These are phyloP conservation scores for Magnaporthiopsis poae DNA, from an alignment of 2,329 filamentous ascomycete genomes.

Conservation along the genomic window DNA sequence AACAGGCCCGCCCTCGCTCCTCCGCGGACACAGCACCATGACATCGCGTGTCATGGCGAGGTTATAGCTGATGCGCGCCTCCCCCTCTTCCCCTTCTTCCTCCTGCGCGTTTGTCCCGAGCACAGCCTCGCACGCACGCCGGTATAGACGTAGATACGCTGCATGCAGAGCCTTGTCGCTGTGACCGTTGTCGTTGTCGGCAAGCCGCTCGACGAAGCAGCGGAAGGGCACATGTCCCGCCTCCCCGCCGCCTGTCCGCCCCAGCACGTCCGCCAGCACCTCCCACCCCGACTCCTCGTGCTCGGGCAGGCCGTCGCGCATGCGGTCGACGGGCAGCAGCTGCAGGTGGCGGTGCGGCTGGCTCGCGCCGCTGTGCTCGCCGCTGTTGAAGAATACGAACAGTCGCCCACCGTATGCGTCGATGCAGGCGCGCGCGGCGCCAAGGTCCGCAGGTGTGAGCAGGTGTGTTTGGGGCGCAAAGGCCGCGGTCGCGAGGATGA, in stretches of 20 bases:
- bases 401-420: constrained; percentile 40
- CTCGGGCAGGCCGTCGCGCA: constrained; percentile 42
- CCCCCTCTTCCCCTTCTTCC: constrained; percentile 21
- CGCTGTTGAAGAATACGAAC: constrained; percentile 63
- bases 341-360: constrained; percentile 65
- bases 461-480: constrained; percentile 56
- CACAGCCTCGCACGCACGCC: constrained; percentile 31
- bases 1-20: constrained; percentile 36
- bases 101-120: constrained; percentile 11
- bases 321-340: constrained; percentile 55
- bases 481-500: constrained; percentile 57
- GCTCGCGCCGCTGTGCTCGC: constrained; percentile 57
- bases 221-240: constrained; percentile 8
- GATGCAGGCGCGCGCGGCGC: constrained; percentile 52
- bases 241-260: neutral
- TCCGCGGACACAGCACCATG: constrained; percentile 46
- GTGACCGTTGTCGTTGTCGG: neutral
- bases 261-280: constrained; percentile 33
- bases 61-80: constrained; percentile 53
- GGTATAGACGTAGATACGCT: constrained; percentile 39
- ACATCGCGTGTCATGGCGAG: constrained; percentile 45
- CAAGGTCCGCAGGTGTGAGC: constrained; percentile 51
- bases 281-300: constrained; percentile 29
- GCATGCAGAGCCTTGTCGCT: constrained; percentile 25
- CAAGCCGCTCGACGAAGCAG: constrained; percentile 9